Conservation (phyloP, 2,329 filamentous ascomycete genomes). For the Bipolaris oryzae region DNA sequence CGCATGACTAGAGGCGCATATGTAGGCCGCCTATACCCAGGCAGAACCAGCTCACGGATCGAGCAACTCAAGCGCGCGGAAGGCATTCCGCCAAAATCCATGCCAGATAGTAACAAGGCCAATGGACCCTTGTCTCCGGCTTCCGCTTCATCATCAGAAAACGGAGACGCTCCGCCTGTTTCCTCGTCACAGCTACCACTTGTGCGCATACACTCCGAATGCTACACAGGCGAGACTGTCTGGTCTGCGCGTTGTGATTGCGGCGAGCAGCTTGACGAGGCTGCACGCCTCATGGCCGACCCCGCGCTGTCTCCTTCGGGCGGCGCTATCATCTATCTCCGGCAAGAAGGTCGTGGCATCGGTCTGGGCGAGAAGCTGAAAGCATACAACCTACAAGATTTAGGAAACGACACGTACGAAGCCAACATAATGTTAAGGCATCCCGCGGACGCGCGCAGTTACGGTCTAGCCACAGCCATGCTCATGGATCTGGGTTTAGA, state of each 20-base stretch:
- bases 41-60: constrained; percentile 75
- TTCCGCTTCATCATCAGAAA: constrained; percentile 33
- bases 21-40: constrained; percentile 83
- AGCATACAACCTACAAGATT: constrained; percentile 95
- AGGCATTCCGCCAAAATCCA: constrained; percentile 31
- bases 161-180: constrained; percentile 34
- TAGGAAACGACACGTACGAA: constrained; percentile 97
- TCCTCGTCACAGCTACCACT: constrained; percentile 64
- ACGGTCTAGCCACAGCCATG: constrained; percentile 96
- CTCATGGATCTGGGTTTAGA: constrained; percentile 79
- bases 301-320: constrained; percentile 65
- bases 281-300: constrained; percentile 87
- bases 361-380: constrained; percentile 95
- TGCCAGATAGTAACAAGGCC: constrained; percentile 13
- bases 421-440: constrained; percentile 90
- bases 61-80: constrained; percentile 56
- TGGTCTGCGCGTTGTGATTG: constrained; percentile 98
- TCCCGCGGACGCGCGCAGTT: constrained; percentile 91
- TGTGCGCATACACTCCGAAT: constrained; percentile 96
- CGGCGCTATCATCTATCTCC: constrained; percentile 92
- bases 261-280: constrained; percentile 96
- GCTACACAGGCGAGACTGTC: constrained; percentile 97
- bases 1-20: constrained; percentile 96
- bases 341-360: constrained; percentile 95
- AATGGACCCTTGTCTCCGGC: constrained; percentile 27